These are phyloP conservation scores for Auricularia heimuer DNA, from an alignment of 768 basidiomycete genomes.

Conservation along the genomic window DNA sequence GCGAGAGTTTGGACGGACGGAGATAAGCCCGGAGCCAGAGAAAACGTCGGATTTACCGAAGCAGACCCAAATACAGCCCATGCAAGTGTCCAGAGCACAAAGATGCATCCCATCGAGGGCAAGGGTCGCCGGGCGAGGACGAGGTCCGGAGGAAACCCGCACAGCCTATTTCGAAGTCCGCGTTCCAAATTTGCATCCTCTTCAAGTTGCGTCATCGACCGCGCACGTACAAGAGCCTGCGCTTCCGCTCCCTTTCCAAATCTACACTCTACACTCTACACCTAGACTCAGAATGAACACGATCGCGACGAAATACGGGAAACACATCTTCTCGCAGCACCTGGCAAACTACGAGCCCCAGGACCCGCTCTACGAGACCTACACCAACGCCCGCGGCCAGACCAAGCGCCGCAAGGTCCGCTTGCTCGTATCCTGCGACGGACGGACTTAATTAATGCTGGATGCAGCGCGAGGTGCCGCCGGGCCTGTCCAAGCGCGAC, in stretches of 20 bases:
- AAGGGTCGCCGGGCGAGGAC: no score
- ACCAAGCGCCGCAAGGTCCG: conserved; percentile 49
- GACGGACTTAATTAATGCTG: no score
- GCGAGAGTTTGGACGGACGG: no score
- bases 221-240: neutral
- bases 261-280: neutral
- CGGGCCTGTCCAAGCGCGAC: conserved; percentile 69
- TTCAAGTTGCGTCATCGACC: neutral
- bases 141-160: no score
- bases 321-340: conserved; percentile 52
- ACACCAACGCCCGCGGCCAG: conserved; percentile 45
- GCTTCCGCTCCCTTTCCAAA: neutral
- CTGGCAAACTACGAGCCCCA: conserved; percentile 55
- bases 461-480: conserved; percentile 54
- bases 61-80: no score
- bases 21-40: no score
- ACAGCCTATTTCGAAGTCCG: neutral
- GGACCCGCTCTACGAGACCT: conserved; percentile 67
- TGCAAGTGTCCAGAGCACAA: no score
- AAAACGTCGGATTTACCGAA: no score
- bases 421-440: neutral
- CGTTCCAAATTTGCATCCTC: neutral
- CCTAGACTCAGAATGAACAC: neutral
- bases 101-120: no score
- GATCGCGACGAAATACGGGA: neutral